Base-by-base conservation (phyloP, 371 early-diverging fungal genomes). In the Quaeritorhiza haematococci region DNA sequence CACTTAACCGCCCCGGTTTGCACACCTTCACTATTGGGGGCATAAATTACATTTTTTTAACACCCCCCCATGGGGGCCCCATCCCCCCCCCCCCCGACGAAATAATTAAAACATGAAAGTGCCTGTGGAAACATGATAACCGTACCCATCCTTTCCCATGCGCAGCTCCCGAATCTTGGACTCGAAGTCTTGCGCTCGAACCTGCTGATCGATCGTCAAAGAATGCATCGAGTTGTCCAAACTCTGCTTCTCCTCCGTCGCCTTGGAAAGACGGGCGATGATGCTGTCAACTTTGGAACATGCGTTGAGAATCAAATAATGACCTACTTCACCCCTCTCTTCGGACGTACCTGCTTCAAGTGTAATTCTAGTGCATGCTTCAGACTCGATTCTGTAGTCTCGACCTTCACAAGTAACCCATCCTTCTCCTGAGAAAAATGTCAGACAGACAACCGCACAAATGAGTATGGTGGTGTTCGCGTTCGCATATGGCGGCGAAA, bases 311-410 rank as follows among this genome's bases (percentile, higher is more conserved):
- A 19, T 38, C 13, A 38, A 13, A 38, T 38, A 19, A 38, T 38
- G n/a, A n/a, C n/a, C n/a, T 27, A 32, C 42, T 5, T 30, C 19
- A n/a, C 55, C 46, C 3, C 44, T 32, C 5, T 4, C 6, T 33
- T 41, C 43, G n/a, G 50, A 44, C 56, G 15, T 61, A 63, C 63
- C n/a, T 27, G 33, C 27, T 47, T 17, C 19, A 63, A 50, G 27
- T 63, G 63, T 3, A 63, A 17, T 44, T 63, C 52, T 28, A 63
- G 27, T 19, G 63, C 63, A 23, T 63, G 47, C 29, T 63, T 63
- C 35, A 49, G 41, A 10, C 33, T 52, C 33, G 45, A 15, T 30
- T 63, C 63, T 3, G 26, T 58, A 2, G 24, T 30, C 43, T 63
- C 59, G 3, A 58, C 53, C 19, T 49, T 44, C 23, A 33, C 35